Evolutionary conservation across 805 yeast species (phyloP), one percentile per base, ranked within the genome.

Genomic region (Lipomyces chichibuensis): DNA sequence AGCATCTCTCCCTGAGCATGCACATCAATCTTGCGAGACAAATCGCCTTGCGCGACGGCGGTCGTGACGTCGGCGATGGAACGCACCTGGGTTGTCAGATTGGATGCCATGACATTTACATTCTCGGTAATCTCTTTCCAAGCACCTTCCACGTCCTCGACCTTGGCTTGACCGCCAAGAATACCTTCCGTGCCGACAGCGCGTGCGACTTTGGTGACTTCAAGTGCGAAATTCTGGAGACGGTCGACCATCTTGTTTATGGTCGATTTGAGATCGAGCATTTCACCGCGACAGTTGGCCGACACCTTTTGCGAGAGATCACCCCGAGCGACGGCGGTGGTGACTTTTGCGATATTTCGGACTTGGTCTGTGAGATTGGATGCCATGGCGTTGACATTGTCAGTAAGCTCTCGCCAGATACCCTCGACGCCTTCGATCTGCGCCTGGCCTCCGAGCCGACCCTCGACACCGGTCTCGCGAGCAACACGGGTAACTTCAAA

Each of bases 171-270:
- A 17, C 96, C 97, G 63, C 97, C 97, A 63, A 91, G 82, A 63
- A 90, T 87, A 73, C 97, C 97, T 73, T 90, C 90, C 23, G 92
- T 94, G 74, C 97, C 97, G 33, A 91, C 95, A 74, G 91, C 92
- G 60, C 95, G 83, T 1, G 96, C 95, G 32, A 91, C 90, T 66
- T 92, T 88, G 0, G 94, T 87, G 54, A 91, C 96, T 76, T 91
- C 96, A 65, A 89, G 87, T 1, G 95, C 94, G 76, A 90, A 90
- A 60, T 87, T 87, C 75, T 91, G 84, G 72, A 90, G 83, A 72
- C 91, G 92, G 76, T 89, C 94, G 78, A 90, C 95, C 95, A 90
- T 91, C 72, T 91, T 88, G 77, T 91, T 91, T 76, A 91, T 91
- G 9, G 96, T 91, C 77, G 88, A 87, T 77, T 91, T 94, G 67